Percentiles rank a stretch among this genome's conserved stretches.
These are phyloP conservation scores for Linderniella brevidens DNA, from an alignment of 257 asterid species.

Conservation along the genomic window DNA sequence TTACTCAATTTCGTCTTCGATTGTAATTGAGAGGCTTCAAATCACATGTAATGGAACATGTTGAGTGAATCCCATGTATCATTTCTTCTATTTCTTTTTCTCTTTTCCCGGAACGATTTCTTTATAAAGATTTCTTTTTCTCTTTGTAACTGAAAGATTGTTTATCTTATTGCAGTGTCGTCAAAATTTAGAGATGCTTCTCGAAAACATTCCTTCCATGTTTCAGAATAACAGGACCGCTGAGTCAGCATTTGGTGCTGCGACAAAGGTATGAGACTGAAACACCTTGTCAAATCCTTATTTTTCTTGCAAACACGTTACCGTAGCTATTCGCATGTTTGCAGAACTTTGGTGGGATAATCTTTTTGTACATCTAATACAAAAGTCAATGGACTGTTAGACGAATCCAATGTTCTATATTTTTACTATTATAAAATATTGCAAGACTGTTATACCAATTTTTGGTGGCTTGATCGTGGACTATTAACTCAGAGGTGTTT, in stretches of 20 bases:
- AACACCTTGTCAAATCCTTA: too few relatives aligned
- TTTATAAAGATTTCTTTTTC: not conserved
- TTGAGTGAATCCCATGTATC: too few relatives aligned
- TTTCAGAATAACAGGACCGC: slow-evolving; percentile 65
- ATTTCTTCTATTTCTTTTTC: slow-evolving; percentile 2
- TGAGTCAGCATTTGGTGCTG: slow-evolving; percentile 94
- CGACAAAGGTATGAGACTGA: slow-evolving; percentile 43
- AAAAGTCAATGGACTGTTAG: too few relatives aligned
- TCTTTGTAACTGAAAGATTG: not conserved
- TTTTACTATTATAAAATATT: too few relatives aligned
- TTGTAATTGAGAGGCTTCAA: not conserved
- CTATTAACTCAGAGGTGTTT: not conserved
- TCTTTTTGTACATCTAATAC: too few relatives aligned
- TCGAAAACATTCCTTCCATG: slow-evolving; percentile 83
- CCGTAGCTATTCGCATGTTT: too few relatives aligned
- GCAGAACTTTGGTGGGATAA: too few relatives aligned
- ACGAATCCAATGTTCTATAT: too few relatives aligned
- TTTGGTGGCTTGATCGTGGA: not conserved
- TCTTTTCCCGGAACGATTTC: not conserved
- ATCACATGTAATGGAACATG: not conserved
- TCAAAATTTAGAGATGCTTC: slow-evolving; percentile 66
- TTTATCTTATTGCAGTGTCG: slow-evolving; percentile 51
- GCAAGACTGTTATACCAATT: not conserved
- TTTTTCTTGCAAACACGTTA: too few relatives aligned
- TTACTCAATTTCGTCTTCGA: slow-evolving; percentile 9